Base-by-base conservation (phyloP, 2,329 filamentous ascomycete species). In the Fusarium miscanthi region DNA sequence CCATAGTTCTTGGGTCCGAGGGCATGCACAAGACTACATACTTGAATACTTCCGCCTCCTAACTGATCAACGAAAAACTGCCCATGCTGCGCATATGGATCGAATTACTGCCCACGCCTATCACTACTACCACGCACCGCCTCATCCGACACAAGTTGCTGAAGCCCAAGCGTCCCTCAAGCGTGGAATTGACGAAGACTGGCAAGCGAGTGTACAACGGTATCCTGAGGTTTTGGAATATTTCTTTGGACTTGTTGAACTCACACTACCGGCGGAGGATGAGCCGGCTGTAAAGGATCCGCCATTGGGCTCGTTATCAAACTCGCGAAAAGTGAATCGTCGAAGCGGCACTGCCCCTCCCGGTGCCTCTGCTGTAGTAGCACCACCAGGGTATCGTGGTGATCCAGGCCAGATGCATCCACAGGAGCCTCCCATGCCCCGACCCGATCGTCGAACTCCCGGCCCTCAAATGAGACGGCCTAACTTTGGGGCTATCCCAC, bases 181-280 rank as follows among this genome's bases (percentile, higher is more conserved):
- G 81, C 87, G 89, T 54, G 92, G 92, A 68, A 92, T 94, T 76
- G 92, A 94, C 76, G 90, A 93, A 69, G 93, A 94, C 82, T 95
- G 93, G 93, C 88, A 91, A 76, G 86, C 88, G 35, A 92, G 90
- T 52, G 92, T 94, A 42, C 88, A 93, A 76, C 87, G 90, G 60
- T 95, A 95, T 76, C 93, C 93, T 8, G 92, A 94, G 78, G 90
- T 95, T n/a, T 84, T 95, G 60, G 91, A 94, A 81, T 94, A 95
- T 81, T 95, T 92, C 79, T 95, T 92, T 81, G 86, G 89, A 66
- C 84, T 94, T 41, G 91, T 94, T 40, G 88, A 91, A 60, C 80
- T 94, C 65, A 87, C 85, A 27, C 81, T 93, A 8, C 92, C 93
- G 1, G 82, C 82, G 43, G 91, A 94, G 63, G 85, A 89, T 59